Base-by-base conservation (phyloP, 2,329 filamentous ascomycete species). In the Paecilomyces niveus region DNA sequence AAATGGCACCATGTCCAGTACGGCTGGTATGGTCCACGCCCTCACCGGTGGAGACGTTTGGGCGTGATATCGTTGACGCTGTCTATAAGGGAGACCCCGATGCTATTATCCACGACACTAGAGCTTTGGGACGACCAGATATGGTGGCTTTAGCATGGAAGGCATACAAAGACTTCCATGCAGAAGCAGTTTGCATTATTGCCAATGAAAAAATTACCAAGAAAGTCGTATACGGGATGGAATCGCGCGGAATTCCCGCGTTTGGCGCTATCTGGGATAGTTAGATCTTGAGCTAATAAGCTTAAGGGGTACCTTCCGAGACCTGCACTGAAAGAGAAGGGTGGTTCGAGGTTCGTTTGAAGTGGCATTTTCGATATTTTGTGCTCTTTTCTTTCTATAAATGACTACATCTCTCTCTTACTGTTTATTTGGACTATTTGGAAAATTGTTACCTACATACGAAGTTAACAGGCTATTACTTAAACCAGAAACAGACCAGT, bases 161-260 rank as follows among this genome's bases (percentile, higher is more conserved):
- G 53, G 62, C 60, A 1, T 58, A 73, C 57, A 67, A 69, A 18
- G 66, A 71, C 21, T 69, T 66, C 33, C 57, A 63, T 0, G 74
- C 73, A 0, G 74, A 76, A 57, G 74, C 73, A 8, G 67, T 76
- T 18, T 69, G 74, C 58, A 63, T 70, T 54, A 71, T 76, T 55
- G 70, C 67, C 53, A 76, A 76, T 56, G 67, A 68, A 56, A 65
- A 64, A 33, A 57, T 76, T 59, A 75, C 74, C 11, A 69, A 69
- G 55, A 63, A 72, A 54, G 65, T 76, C 18, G 73, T 76, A 10
- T 74, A 74, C 62, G 74, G 68, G 57, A 66, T 76, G 67, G 72
- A 75, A 60, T 65, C 63, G 52, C 63, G 73, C 39, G 74, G 73
- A 0, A 62, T 76, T 31, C 65, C 72, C 26, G 69, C 72, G 10